phyloP scores from a whole-genome alignment of 1,284 basidiomycete species.

The Ustilago trichophora region DNA sequence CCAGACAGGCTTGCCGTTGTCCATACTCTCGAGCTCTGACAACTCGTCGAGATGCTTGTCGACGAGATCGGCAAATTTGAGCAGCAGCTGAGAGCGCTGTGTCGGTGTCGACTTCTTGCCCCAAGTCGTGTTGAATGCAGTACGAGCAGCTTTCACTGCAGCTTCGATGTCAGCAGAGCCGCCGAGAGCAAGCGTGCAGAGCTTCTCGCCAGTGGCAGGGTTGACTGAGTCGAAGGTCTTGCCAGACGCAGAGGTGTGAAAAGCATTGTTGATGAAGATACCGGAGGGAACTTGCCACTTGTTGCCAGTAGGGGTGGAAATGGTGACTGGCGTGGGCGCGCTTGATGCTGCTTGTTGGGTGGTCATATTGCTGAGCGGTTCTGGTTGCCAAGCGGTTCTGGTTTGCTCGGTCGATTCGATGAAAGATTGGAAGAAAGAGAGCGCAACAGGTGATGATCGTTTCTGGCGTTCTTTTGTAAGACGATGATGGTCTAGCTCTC shows the following conservation, averaged over 20 bases:
- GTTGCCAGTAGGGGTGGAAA: conserved; percentile 59
- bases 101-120: conserved; percentile 34
- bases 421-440: too few relatives aligned
- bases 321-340: conserved; percentile 36
- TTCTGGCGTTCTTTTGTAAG: conserved; percentile 1
- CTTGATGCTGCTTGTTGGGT: conserved; percentile 10
- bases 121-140: conserved; percentile 49
- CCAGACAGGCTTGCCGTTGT: conserved; percentile 81
- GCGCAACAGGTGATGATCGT: not conserved
- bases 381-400: too few relatives aligned
- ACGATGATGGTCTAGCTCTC: not conserved
- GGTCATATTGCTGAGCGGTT: conserved; percentile 9
- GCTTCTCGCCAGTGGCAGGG: conserved; percentile 51
- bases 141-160: conserved; percentile 52
- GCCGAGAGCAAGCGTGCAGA: conserved; percentile 44
- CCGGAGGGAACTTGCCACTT: conserved; percentile 44
- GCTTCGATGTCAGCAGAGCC: conserved; percentile 52
- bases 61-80: conserved; percentile 78
- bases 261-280: conserved; percentile 57
- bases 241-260: conserved; percentile 42
- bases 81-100: conserved; percentile 73
- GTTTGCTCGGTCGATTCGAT: too few relatives aligned
- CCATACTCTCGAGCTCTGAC: conserved; percentile 69
- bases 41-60: conserved; percentile 77
- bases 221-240: conserved; percentile 55